phyloP scores from a whole-genome alignment of 176 grass and related monocot genomes.

The Zoysia japonica region DNA sequence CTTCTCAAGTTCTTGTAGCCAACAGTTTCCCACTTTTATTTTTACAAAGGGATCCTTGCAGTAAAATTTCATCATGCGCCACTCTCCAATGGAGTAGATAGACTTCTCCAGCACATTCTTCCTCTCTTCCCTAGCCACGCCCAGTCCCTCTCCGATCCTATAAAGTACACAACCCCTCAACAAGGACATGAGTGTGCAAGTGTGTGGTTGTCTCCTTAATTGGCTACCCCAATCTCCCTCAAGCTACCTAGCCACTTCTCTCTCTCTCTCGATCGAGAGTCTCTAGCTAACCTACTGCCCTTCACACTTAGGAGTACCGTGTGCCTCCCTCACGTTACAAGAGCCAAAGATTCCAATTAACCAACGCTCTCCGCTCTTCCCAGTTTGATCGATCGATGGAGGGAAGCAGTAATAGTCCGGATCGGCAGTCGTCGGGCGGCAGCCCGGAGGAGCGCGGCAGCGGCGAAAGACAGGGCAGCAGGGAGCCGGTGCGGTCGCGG shows the following conservation, averaged over 20 bases:
- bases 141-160: slow-evolving; percentile 39
- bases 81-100: not conserved
- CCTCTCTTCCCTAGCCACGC: not conserved
- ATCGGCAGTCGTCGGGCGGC: slow-evolving; percentile 43
- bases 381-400: slow-evolving; percentile 33
- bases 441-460: slow-evolving; percentile 38
- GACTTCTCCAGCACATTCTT: slow-evolving; percentile 43
- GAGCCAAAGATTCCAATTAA: slow-evolving; percentile 41
- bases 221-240: slow-evolving; percentile 30
- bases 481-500: slow-evolving; percentile 74
- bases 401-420: slow-evolving; percentile 44
- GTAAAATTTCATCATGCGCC: slow-evolving; percentile 21
- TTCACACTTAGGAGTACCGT: slow-evolving; percentile 30
- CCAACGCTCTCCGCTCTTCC: slow-evolving; percentile 15
- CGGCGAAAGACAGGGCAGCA: slow-evolving; percentile 8
- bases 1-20: slow-evolving; percentile 17
- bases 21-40: slow-evolving; percentile 8
- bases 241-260: slow-evolving; percentile 31
- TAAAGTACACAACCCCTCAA: slow-evolving; percentile 54
- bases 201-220: slow-evolving; percentile 40
- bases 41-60: not conserved
- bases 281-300: slow-evolving; percentile 34
- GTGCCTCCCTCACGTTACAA: slow-evolving; percentile 19
- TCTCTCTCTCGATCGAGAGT: slow-evolving; percentile 29
- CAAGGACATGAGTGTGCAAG: slow-evolving; percentile 42